Evolutionary conservation across 2,329 filamentous ascomycete genomes (phyloP), one percentile per base, ranked within the genome.

Genomic region (Pleoardoris graminearum): DNA sequence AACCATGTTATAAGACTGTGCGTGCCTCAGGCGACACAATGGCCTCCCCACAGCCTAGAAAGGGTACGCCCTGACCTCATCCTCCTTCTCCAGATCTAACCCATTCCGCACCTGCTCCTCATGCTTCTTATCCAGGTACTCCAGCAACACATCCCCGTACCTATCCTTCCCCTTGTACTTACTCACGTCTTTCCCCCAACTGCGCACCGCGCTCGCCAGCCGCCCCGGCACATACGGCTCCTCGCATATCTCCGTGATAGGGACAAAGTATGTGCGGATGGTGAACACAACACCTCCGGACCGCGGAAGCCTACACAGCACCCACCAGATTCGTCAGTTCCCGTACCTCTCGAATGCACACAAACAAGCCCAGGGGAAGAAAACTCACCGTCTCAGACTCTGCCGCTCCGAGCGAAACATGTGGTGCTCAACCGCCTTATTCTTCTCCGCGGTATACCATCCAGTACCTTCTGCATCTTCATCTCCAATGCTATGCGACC

Each of bases 201-300:
- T 93, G 33, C 90, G 78, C 3, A 95, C 76, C 4, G 89, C 90
- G 61, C 87, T 90, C 2, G 90, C 90, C 64, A 95, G 70, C 29
- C 90, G 74, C 0, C 90, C 90, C 0, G 90, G 90, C 0, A 95
- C 89, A 68, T 89, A 89, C 16, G 85, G 83, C 74, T 93, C 89
- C 68, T 83, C 71, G 0, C 76, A 85, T 52, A 93, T 82, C 14
- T 86, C 84, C 0, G 80, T 85, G 25, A 93, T 74, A 0, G 87
- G 88, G 53, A 86, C 82, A 65, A 93, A 91, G 70, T 93, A 93
- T 0, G 89, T 93, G 11, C 89, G 78, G 45, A 93, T 90, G 0
- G 89, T 92, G 63, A 93, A 93, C 3, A 87, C 82, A 8, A 79
- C 73, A 21, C 73, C 78, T 16, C 78, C 78, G 32, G 74, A 74